Conservation (phyloP, 2,329 filamentous ascomycete species). For the Calonectria pteridis region DNA sequence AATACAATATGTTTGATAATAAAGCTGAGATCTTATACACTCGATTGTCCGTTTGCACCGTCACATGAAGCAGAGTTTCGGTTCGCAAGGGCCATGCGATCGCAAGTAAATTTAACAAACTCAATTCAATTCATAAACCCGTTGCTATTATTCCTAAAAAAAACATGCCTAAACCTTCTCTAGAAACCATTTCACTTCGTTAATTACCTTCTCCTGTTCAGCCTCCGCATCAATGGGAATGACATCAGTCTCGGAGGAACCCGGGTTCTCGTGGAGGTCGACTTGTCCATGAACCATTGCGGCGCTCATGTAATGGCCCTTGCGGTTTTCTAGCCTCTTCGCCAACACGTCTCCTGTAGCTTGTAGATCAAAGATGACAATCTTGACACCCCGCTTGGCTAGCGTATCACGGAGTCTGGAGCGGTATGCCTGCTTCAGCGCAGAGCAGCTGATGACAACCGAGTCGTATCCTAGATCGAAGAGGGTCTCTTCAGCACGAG, state of each 20-base stretch:
- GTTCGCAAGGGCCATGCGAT: neutral
- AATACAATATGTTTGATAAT: neutral
- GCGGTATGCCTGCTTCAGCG: constrained; percentile 50
- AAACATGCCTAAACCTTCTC: neutral
- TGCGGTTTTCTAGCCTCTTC: constrained; percentile 42
- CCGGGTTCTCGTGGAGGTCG: constrained; percentile 45
- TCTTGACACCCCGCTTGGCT: constrained; percentile 33
- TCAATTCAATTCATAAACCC: neutral
- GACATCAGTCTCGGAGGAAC: constrained; percentile 49
- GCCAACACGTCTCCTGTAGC: constrained; percentile 44
- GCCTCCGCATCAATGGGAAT: constrained; percentile 46
- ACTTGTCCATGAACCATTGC: constrained; percentile 52
- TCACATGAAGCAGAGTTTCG: too few species aligned
- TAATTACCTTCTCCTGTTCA: constrained; percentile 24
- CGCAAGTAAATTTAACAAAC: neutral
- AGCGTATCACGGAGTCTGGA: constrained; percentile 45
- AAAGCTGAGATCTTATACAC: too few species aligned
- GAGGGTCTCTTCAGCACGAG: constrained; percentile 39
- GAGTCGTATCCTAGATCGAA: constrained; percentile 42
- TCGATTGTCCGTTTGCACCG: neutral
- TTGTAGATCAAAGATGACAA: constrained; percentile 54
- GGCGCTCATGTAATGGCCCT: constrained; percentile 52
- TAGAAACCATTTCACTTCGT: constrained; percentile 38
- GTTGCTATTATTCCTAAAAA: neutral
- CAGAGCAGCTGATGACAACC: constrained; percentile 55